Evolutionary conservation across 2,329 filamentous ascomycete genomes (phyloP).

Genomic region (Claviceps fusiformis): DNA sequence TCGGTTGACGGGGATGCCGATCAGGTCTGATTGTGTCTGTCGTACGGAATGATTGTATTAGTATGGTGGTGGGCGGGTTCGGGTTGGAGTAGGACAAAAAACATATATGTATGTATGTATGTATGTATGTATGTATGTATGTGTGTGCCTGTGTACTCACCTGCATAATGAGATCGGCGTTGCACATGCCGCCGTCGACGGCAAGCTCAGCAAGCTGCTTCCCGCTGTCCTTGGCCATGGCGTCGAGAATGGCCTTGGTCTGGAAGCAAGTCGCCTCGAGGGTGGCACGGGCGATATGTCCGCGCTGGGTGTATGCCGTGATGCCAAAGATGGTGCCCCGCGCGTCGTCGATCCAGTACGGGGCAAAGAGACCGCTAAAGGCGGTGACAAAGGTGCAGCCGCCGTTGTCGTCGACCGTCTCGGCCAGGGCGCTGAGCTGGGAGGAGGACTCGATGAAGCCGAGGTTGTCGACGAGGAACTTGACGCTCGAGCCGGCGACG

Average conservation of each 20-base stretch:
- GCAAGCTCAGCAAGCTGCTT: slow-evolving; percentile 58
- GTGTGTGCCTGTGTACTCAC: too few species aligned
- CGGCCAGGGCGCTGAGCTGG: slow-evolving; percentile 31
- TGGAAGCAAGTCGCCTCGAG: slow-evolving; percentile 74
- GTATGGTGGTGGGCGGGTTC: neutral
- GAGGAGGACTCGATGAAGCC: slow-evolving; percentile 37
- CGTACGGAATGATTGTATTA: neutral
- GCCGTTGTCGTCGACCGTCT: slow-evolving; percentile 50
- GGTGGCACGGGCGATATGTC: slow-evolving; percentile 67
- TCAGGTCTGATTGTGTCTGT: slow-evolving; percentile 65
- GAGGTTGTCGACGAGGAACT: slow-evolving; percentile 48
- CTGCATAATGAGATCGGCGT: slow-evolving; percentile 70
- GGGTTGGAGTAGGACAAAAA: neutral
- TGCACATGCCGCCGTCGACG: slow-evolving; percentile 76
- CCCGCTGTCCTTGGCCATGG: slow-evolving; percentile 72
- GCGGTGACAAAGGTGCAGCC: slow-evolving; percentile 68
- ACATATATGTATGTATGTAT: too few species aligned
- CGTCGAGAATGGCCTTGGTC: slow-evolving; percentile 67
- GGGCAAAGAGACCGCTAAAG: slow-evolving; percentile 68
- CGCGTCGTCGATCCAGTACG: slow-evolving; percentile 77
- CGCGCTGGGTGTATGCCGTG: slow-evolving; percentile 61
- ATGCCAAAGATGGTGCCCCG: slow-evolving; percentile 69
- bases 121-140: too few species aligned
- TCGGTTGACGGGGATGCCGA: slow-evolving; percentile 64
- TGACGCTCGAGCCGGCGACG: slow-evolving; percentile 63